phyloP scores from a whole-genome alignment of 2,329 filamentous ascomycete genomes.

The Epicoccum nigrum region DNA sequence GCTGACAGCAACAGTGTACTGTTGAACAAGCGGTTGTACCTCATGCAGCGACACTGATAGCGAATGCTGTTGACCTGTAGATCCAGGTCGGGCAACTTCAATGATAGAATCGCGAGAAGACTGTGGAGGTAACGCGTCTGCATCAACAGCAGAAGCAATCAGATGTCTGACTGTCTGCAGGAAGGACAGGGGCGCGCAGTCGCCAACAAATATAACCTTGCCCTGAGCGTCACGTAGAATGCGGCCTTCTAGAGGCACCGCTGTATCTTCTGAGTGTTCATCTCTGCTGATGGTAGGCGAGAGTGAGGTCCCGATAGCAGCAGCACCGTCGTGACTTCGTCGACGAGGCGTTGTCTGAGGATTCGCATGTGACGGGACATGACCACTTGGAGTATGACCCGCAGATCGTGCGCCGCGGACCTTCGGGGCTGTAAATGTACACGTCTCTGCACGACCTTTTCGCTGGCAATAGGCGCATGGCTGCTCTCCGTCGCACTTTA shows the following conservation, averaged over 20 bases:
- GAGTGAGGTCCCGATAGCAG: conserved; percentile 18
- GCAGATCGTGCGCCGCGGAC: conserved; percentile 41
- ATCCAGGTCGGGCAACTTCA: conserved; percentile 37
- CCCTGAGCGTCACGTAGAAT: conserved; percentile 60
- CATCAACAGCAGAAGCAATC: conserved; percentile 48
- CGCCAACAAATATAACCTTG: conserved; percentile 61
- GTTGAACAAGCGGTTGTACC: conserved; percentile 37
- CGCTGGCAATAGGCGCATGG: conserved; percentile 58
- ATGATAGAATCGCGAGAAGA: conserved; percentile 40
- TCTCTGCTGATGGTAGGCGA: conserved; percentile 37
- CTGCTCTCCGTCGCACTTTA: conserved; percentile 59
- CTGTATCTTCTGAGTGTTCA: conserved; percentile 50
- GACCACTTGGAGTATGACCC: conserved; percentile 32
- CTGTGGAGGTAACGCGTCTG: conserved; percentile 29
- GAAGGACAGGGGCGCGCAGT: conserved; percentile 60
- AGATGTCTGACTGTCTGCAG: conserved; percentile 60
- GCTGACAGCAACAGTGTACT: conserved; percentile 54
- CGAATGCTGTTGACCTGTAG: conserved; percentile 24
- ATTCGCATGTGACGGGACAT: conserved; percentile 4
- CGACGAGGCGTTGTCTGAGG: conserved; percentile 4
- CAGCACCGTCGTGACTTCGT: conserved; percentile 11
- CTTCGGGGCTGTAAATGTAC: conserved; percentile 49
- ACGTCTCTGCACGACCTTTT: conserved; percentile 50
- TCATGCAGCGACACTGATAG: conserved; percentile 44
- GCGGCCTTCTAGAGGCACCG: conserved; percentile 52